phyloP scores from a whole-genome alignment of 371 early-diverging fungal species.

The Mortierella sp. region DNA sequence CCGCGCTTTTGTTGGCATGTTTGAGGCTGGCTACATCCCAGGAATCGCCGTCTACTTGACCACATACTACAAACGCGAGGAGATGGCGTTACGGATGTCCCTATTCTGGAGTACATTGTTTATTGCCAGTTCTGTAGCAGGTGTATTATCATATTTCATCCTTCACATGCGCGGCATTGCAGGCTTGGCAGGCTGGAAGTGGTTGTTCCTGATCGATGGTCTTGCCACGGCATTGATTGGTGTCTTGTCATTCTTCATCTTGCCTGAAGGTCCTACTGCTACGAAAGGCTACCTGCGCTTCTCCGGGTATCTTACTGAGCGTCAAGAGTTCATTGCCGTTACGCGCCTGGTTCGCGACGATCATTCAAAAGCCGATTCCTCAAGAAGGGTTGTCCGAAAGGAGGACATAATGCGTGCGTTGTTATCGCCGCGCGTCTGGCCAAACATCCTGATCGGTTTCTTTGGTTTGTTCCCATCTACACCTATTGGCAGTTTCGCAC shows the following conservation, averaged over 20 bases:
- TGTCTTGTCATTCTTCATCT: constrained; percentile 58
- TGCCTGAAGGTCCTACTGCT: constrained; percentile 60
- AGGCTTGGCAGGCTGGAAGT: constrained; percentile 71
- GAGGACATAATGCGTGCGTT: constrained; percentile 59
- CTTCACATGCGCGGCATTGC: constrained; percentile 65
- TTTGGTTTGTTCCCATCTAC: constrained; percentile 59
- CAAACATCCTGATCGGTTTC: constrained; percentile 58
- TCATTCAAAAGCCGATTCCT: constrained; percentile 59
- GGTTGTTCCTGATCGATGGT: constrained; percentile 70
- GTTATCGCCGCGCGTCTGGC: constrained; percentile 59
- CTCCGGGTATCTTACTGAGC: constrained; percentile 60
- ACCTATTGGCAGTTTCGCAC: constrained; percentile 61
- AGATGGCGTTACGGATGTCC: constrained; percentile 68
- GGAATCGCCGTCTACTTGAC: constrained; percentile 69
- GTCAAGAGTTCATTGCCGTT: constrained; percentile 64
- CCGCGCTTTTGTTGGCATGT: constrained; percentile 52
- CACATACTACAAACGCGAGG: constrained; percentile 68
- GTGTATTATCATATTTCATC: constrained; percentile 69
- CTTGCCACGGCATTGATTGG: constrained; percentile 64
- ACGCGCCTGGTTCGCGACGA: constrained; percentile 70
- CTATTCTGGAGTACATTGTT: constrained; percentile 73
- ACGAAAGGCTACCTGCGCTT: constrained; percentile 62
- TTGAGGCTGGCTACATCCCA: constrained; percentile 73
- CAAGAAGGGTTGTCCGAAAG: constrained; percentile 55
- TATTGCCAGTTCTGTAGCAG: constrained; percentile 70